Evolutionary conservation across 345 rosid species (phyloP).

Genomic region (Acer campestre): DNA sequence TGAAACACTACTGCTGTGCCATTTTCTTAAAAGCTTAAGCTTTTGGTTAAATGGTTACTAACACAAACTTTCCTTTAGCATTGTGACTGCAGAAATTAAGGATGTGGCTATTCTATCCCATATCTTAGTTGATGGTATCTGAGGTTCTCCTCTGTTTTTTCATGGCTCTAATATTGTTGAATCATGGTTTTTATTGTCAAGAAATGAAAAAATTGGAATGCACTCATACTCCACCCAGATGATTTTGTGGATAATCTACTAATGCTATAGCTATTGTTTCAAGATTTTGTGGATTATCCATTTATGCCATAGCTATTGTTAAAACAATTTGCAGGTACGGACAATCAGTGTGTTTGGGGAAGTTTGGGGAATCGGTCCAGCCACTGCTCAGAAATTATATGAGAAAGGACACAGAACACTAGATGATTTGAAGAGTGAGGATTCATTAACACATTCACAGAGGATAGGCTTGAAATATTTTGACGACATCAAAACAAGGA

Average conservation of each 20-base stretch:
- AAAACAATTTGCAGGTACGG: constrained; percentile 55
- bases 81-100: not conserved
- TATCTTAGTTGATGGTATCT: not conserved
- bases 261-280: constrained; percentile 2
- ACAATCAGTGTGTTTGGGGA: constrained; percentile 87
- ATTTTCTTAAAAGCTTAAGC: not conserved
- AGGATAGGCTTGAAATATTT: constrained; percentile 89
- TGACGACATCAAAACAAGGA: constrained; percentile 79
- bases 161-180: not conserved
- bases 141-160: not conserved
- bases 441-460: constrained; percentile 78
- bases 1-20: not conserved
- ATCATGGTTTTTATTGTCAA: not conserved
- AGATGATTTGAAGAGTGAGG: constrained; percentile 78
- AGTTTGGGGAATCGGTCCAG: constrained; percentile 98
- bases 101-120: not conserved
- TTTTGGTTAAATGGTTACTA: not conserved
- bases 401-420: constrained; percentile 85
- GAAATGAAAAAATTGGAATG: not conserved
- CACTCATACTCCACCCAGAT: not conserved
- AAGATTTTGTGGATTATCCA: constrained; percentile 1
- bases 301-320: not conserved
- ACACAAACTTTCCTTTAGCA: not conserved
- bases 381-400: constrained; percentile 87
- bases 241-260: constrained; percentile 2